Evolutionary conservation across 2,329 filamentous ascomycete genomes (phyloP).

Genomic region (Mycosphaerella sp.): DNA sequence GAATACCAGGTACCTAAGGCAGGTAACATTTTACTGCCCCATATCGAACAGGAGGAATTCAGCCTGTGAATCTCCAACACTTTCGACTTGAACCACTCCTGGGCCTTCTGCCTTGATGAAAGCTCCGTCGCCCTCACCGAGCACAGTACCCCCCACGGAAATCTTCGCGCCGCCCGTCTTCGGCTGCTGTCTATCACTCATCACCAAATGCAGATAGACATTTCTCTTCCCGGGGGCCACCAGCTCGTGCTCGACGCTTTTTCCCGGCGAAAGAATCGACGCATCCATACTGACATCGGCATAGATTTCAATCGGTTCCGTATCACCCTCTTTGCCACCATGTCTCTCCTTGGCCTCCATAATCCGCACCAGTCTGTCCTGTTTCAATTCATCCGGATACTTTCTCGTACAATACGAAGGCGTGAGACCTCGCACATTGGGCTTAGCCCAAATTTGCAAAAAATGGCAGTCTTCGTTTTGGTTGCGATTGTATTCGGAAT

Average conservation of each 20-base stretch:
- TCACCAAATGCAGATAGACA: slow-evolving; percentile 73
- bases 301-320: slow-evolving; percentile 71
- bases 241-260: slow-evolving; percentile 64
- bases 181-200: slow-evolving; percentile 50
- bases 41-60: slow-evolving; percentile 48
- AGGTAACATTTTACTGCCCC: slow-evolving; percentile 29
- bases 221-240: slow-evolving; percentile 61
- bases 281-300: slow-evolving; percentile 80
- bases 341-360: slow-evolving; percentile 62
- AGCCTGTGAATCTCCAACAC: slow-evolving; percentile 41
- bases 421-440: slow-evolving; percentile 64
- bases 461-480: slow-evolving; percentile 67
- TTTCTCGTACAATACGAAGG: slow-evolving; percentile 70
- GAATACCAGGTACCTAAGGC: too few relatives aligned
- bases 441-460: slow-evolving; percentile 81
- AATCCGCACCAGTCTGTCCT: slow-evolving; percentile 63
- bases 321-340: slow-evolving; percentile 61
- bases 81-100: slow-evolving; percentile 42
- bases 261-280: slow-evolving; percentile 60
- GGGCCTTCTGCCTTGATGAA: slow-evolving; percentile 56
- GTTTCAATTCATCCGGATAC: slow-evolving; percentile 68
- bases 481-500: slow-evolving; percentile 78
- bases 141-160: slow-evolving; percentile 57
- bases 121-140: slow-evolving; percentile 74
- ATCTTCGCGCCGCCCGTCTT: slow-evolving; percentile 68